Evolutionary conservation across 2,329 filamentous ascomycete species (phyloP).

Genomic region (Truncatella angustata): DNA sequence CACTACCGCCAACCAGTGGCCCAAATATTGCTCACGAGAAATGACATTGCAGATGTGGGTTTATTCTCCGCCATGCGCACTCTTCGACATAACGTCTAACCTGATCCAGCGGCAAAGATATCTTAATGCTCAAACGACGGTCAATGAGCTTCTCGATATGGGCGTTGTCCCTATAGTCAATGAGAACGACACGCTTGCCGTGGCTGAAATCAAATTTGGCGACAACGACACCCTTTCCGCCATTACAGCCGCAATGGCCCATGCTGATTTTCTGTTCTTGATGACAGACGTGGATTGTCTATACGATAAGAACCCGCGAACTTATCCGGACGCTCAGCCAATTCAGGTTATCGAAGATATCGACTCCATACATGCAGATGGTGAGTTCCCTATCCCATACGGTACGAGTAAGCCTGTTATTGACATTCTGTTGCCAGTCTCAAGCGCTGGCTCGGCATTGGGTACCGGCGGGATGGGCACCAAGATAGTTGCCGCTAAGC

Average conservation of each 20-base stretch:
- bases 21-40: slow-evolving; percentile 90
- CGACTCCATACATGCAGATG: slow-evolving; percentile 74
- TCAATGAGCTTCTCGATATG: slow-evolving; percentile 86
- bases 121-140: slow-evolving; percentile 93
- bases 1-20: slow-evolving; percentile 89
- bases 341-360: slow-evolving; percentile 96
- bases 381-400: slow-evolving; percentile 35
- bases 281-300: slow-evolving; percentile 99
- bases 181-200: slow-evolving; percentile 95
- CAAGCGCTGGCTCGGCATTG: slow-evolving; percentile 80
- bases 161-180: slow-evolving; percentile 98
- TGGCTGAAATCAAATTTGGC: slow-evolving; percentile 98
- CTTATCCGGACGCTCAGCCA: slow-evolving; percentile 77
- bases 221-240: slow-evolving; percentile 98
- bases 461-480: slow-evolving; percentile 97
- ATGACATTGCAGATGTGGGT: slow-evolving; percentile 89
- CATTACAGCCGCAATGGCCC: slow-evolving; percentile 95
- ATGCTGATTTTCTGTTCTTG: slow-evolving; percentile 92
- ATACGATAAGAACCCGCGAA: slow-evolving; percentile 92
- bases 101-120: slow-evolving; percentile 79
- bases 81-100: not conserved
- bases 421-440: slow-evolving; percentile 60
- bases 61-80: no score
- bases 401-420: not conserved
- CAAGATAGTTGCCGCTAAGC: slow-evolving; percentile 88